phyloP scores from a whole-genome alignment of 2,329 filamentous ascomycete genomes.

The Alternaria triticimaculans region DNA sequence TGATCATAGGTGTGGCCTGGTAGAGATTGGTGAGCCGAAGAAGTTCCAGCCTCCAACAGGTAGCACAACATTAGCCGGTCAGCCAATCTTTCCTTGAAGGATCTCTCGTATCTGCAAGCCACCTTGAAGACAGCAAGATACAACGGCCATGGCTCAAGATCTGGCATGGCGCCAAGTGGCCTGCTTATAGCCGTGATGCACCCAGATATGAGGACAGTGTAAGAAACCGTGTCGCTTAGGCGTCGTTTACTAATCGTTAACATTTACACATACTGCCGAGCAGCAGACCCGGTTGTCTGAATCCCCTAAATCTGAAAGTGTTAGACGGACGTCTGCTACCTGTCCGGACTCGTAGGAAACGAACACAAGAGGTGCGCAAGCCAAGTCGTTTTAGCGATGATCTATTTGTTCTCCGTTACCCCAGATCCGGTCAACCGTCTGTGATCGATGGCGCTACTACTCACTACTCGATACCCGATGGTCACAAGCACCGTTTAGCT shows the following conservation, averaged over 20 bases:
- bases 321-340: background rate
- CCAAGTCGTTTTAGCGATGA: background rate
- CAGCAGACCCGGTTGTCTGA: background rate
- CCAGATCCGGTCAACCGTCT: background rate
- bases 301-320: background rate
- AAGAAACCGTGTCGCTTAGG: background rate
- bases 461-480: background rate
- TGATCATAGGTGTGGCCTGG: background rate
- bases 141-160: background rate
- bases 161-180: background rate
- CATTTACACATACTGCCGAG: background rate
- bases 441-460: background rate
- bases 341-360: background rate
- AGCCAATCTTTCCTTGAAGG: slow-evolving; percentile 6
- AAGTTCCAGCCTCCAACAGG: background rate
- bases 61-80: slow-evolving; percentile 23
- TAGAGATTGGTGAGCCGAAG: background rate
- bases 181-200: slow-evolving; percentile 1
- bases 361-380: background rate
- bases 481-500: background rate
- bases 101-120: slow-evolving; percentile 10
- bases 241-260: background rate
- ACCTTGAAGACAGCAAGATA: background rate
- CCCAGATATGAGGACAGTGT: background rate
- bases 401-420: background rate